A percentile compares a stretch with the other conserved stretches of the same genome.
These are phyloP conservation scores for Parietaria judaica DNA, from an alignment of 306 rosid species.

Conservation along the genomic window DNA sequence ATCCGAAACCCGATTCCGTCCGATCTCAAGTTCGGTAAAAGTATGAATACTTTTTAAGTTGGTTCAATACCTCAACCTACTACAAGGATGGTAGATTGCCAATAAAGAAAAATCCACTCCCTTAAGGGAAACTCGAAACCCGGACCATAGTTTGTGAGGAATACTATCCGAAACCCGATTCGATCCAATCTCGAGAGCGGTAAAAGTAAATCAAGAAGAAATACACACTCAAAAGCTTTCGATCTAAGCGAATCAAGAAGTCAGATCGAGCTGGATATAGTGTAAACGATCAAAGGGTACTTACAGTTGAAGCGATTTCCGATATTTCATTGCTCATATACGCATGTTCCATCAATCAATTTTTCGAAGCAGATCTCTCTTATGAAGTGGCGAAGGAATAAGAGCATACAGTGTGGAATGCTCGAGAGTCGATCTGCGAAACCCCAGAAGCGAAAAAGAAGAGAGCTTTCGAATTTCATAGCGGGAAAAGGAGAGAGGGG, in stretches of 20 bases:
- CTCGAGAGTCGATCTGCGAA: constrained; percentile 20
- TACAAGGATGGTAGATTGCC: too few species aligned
- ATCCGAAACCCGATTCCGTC: too few species aligned
- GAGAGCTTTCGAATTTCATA: constrained; percentile 16
- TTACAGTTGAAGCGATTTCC: constrained; percentile 27
- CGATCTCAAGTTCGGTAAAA: too few species aligned
- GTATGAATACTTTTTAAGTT: neutral
- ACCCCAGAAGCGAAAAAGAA: constrained; percentile 24
- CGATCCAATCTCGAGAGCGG: too few species aligned
- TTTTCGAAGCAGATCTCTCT: constrained; percentile 17
- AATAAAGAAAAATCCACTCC: too few species aligned
- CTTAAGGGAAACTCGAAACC: too few species aligned
- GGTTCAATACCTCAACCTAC: neutral
- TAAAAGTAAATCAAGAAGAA: neutral
- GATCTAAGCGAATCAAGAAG: neutral
- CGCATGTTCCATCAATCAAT: constrained; percentile 28
- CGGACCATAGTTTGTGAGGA: too few species aligned
- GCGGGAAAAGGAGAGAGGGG: constrained; percentile 8
- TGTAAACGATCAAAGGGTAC: constrained; percentile 2
- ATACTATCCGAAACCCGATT: too few species aligned
- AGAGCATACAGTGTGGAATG: too few species aligned
- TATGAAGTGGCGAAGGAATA: too few species aligned
- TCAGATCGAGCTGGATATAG: neutral
- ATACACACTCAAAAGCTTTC: too few species aligned
- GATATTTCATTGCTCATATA: constrained; percentile 14